phyloP scores from a whole-genome alignment of 2,329 filamentous ascomycete species.

The Cyphellophora europaea region DNA sequence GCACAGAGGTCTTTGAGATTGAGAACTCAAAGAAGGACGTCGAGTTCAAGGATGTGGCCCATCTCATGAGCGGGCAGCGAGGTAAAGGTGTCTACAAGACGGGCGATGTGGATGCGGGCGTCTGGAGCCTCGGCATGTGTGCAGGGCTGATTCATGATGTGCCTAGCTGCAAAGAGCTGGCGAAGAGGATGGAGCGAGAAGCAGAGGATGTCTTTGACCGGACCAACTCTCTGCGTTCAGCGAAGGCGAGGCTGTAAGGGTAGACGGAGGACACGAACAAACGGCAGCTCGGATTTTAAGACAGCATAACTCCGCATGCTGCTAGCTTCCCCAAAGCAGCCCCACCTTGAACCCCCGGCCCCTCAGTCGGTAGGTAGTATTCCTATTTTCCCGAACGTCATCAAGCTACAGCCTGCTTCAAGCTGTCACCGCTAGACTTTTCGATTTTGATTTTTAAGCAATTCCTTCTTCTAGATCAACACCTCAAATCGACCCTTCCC shows the following conservation, averaged over 20 bases:
- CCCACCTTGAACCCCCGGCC: too few species aligned
- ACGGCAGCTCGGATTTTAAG: too few species aligned
- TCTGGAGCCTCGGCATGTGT: conserved; percentile 93
- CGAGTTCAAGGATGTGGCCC: conserved; percentile 79
- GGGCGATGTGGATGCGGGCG: conserved; percentile 82
- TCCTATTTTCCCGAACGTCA: too few species aligned
- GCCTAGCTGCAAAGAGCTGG: conserved; percentile 49
- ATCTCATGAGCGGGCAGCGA: conserved; percentile 78
- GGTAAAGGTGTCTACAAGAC: conserved; percentile 84
- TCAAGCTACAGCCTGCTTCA: too few species aligned
- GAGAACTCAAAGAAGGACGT: conserved; percentile 68
- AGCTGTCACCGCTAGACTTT: too few species aligned
- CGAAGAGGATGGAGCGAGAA: conserved; percentile 68
- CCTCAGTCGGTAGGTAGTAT: too few species aligned
- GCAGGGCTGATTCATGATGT: conserved; percentile 72
- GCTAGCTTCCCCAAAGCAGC: too few species aligned
- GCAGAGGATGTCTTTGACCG: conserved; percentile 31
- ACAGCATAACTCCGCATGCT: too few species aligned
- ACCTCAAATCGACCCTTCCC: too few species aligned
- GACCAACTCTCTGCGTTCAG: background rate
- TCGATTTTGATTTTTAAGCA: too few species aligned
- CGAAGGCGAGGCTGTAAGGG: background rate
- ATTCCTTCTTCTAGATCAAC: too few species aligned
- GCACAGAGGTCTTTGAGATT: conserved; percentile 71
- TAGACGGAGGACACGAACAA: too few species aligned